phyloP scores from a whole-genome alignment of 495 filamentous ascomycete species.

The Penicillium lagena region DNA sequence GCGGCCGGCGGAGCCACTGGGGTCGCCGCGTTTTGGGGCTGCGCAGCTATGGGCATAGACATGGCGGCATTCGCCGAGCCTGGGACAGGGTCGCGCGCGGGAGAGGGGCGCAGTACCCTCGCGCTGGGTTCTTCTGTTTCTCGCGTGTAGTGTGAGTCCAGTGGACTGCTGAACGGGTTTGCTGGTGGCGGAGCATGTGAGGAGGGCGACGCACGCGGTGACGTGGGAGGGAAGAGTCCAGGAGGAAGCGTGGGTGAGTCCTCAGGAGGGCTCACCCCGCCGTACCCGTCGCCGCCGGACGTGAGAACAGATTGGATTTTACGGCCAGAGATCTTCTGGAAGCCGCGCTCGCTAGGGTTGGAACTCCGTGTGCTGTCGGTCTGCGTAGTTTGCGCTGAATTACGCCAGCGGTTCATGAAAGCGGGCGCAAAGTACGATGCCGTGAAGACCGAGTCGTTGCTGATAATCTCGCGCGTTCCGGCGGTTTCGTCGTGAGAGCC shows the following conservation, averaged over 20 bases:
- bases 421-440: constrained; percentile 45
- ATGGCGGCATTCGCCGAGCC: constrained; percentile 28
- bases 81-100: constrained; percentile 43
- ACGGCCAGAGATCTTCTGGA: constrained; percentile 60
- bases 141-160: constrained; percentile 30
- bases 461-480: constrained; percentile 34
- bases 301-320: constrained; percentile 67
- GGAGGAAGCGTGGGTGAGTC: constrained; percentile 14
- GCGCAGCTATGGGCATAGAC: constrained; percentile 14
- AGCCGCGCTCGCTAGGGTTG: constrained; percentile 43
- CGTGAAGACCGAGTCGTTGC: constrained; percentile 48
- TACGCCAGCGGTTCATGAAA: constrained; percentile 35
- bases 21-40: constrained; percentile 16
- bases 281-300: constrained; percentile 65
- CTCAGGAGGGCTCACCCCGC: constrained; percentile 37
- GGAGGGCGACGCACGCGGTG: constrained; percentile 11
- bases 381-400: constrained; percentile 33
- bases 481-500: constrained; percentile 20
- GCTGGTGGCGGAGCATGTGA: constrained; percentile 28
- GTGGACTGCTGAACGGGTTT: constrained; percentile 26
- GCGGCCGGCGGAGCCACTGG: constrained; percentile 16
- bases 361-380: constrained; percentile 36
- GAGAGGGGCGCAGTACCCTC: constrained; percentile 38
- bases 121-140: constrained; percentile 26
- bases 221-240: constrained; percentile 5